phyloP scores from a whole-genome alignment of 2,329 filamentous ascomycete genomes.

The Xylaria sp. region DNA sequence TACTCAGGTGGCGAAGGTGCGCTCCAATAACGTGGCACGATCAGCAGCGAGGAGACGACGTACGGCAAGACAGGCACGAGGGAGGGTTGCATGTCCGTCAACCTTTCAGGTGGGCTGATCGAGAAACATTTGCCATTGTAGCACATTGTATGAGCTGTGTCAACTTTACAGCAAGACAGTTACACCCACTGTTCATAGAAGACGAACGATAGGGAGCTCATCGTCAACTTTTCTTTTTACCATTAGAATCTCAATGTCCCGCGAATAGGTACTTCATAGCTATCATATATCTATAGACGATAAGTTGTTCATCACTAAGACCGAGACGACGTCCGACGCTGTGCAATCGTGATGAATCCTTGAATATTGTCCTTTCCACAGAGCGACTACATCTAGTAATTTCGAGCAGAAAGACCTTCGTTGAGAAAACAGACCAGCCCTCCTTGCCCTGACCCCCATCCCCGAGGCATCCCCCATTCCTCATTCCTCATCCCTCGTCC shows the following conservation, averaged over 20 bases:
- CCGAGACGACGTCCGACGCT: constrained; percentile 1
- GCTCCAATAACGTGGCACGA: background rate
- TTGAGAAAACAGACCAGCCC: constrained; percentile 21
- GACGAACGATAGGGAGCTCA: background rate
- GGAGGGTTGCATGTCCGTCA: constrained; percentile 10
- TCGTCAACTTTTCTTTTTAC: background rate
- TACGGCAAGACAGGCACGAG: background rate
- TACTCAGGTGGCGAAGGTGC: background rate
- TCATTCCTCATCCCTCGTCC: too few species aligned
- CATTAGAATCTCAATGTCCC: constrained; percentile 12
- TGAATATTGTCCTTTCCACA: constrained; percentile 16
- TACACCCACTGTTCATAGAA: background rate
- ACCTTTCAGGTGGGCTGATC: constrained; percentile 15
- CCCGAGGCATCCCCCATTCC: too few species aligned
- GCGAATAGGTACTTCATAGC: constrained; percentile 11
- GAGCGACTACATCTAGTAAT: constrained; percentile 18
- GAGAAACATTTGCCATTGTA: background rate
- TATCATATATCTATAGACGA: constrained; percentile 21
- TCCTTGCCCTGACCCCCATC: constrained; percentile 12
- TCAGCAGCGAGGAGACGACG: background rate
- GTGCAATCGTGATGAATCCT: constrained; percentile 23
- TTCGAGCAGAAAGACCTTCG: constrained; percentile 9
- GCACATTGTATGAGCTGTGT: constrained; percentile 7
- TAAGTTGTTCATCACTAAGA: constrained; percentile 10
- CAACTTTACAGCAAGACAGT: constrained; percentile 1